Evolutionary conservation across 371 early-diverging fungal genomes (phyloP).

Genomic region (Rhizopus arrhizus): DNA sequence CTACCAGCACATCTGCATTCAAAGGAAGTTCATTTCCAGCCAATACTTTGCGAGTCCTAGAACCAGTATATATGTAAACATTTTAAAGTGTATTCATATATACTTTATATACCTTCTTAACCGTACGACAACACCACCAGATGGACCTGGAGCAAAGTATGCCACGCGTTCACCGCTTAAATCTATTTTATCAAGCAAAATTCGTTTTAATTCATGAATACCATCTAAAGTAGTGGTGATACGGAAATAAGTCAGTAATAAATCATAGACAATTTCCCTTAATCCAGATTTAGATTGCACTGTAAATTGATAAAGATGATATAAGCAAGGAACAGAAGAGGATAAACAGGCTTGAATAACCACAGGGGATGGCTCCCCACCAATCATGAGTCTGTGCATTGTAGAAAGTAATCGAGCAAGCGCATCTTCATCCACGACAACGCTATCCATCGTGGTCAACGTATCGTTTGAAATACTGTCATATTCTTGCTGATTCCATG

Average conservation of each 20-base stretch:
- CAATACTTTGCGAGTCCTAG: conserved; percentile 27
- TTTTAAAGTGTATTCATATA: not conserved
- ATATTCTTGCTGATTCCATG: conserved; percentile 31
- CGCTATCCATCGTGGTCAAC: conserved; percentile 29
- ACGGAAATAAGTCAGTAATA: conserved; percentile 56
- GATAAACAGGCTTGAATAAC: conserved; percentile 58
- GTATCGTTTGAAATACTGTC: conserved; percentile 2
- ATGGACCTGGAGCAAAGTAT: conserved; percentile 62
- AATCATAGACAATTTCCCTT: conserved; percentile 50
- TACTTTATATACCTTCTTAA: conserved; percentile 31
- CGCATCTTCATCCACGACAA: conserved; percentile 47
- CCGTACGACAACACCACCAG: conserved; percentile 58
- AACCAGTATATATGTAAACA: not conserved
- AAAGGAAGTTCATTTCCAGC: conserved; percentile 58
- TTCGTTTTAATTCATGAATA: conserved; percentile 52
- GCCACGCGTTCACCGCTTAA: conserved; percentile 51
- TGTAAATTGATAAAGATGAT: conserved; percentile 64
- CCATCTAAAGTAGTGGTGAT: conserved; percentile 54
- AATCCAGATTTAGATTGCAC: conserved; percentile 54
- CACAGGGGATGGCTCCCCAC: conserved; percentile 67
- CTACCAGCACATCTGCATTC: conserved; percentile 60
- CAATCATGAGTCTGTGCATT: conserved; percentile 59
- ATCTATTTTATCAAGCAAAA: conserved; percentile 54
- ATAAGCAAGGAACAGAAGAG: conserved; percentile 56
- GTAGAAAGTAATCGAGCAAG: conserved; percentile 44